Evolutionary conservation across 495 filamentous ascomycete genomes (phyloP).

Genomic region (Hyaloscypha variabilis): DNA sequence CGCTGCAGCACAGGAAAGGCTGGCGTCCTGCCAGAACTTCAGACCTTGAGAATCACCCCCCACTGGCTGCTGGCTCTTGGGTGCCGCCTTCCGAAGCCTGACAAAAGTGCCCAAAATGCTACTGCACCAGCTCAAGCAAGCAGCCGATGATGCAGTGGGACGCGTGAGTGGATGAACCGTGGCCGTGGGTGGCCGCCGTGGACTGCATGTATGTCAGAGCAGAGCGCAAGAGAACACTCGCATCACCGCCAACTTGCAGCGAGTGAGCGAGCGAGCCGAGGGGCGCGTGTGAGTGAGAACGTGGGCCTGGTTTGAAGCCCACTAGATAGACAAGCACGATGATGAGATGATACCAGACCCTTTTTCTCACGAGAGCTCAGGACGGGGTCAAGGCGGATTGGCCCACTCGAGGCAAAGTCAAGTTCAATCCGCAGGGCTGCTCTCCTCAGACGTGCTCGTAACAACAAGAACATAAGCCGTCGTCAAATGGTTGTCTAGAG

Average conservation of each 20-base stretch:
- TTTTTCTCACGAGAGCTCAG: not conserved
- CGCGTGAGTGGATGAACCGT: not conserved
- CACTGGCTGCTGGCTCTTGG: too few relatives aligned
- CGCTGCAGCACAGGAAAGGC: not conserved
- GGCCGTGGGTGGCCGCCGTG: not conserved
- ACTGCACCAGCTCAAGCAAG: not conserved
- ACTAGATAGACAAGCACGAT: not conserved
- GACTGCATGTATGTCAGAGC: not conserved
- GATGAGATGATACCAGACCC: not conserved
- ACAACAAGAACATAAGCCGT: not conserved
- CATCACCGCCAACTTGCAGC: not conserved
- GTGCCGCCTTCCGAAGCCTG: too few relatives aligned
- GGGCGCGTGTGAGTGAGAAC: not conserved
- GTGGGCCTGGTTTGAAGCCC: not conserved
- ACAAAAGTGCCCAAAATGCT: not conserved
- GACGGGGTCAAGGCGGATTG: not conserved
- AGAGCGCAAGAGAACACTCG: not conserved
- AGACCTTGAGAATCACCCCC: too few relatives aligned
- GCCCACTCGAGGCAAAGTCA: not conserved
- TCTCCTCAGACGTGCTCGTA: not conserved
- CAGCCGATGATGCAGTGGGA: not conserved
- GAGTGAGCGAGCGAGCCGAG: not conserved
- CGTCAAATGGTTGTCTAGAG: not conserved
- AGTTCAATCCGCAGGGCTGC: too few relatives aligned
- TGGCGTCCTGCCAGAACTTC: too few relatives aligned